Conservation (phyloP, 108 stramenopile species). For the Bacterosira constricta region DNA sequence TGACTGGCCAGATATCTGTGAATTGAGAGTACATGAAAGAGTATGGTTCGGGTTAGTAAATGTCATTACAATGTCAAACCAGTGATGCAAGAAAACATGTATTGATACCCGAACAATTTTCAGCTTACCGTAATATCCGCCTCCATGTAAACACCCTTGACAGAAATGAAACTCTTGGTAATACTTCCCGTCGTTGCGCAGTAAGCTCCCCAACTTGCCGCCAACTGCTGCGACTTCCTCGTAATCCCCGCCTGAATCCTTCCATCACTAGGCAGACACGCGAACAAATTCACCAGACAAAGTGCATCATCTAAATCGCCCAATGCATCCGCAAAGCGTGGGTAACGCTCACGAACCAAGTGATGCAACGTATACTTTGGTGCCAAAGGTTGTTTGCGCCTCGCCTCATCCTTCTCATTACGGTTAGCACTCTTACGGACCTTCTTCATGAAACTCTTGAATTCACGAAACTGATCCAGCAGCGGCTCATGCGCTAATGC, state of each 20-base stretch:
- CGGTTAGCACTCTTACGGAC: constrained; percentile 77
- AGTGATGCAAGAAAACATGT: background rate
- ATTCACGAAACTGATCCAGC: constrained; percentile 95
- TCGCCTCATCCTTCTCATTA: constrained; percentile 89
- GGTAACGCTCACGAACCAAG: constrained; percentile 98
- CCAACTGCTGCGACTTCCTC: constrained; percentile 80
- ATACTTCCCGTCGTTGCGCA: constrained; percentile 84
- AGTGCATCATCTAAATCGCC: constrained; percentile 97
- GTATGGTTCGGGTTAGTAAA: background rate
- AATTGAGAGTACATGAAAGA: constrained; percentile 23
- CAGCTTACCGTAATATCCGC: constrained; percentile 69
- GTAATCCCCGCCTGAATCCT: constrained; percentile 80
- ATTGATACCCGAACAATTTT: background rate
- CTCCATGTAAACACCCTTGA: constrained; percentile 98
- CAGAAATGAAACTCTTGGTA: constrained; percentile 95
- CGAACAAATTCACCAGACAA: constrained; percentile 93
- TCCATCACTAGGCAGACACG: constrained; percentile 84
- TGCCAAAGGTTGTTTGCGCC: constrained; percentile 72
- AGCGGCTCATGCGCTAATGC: constrained; percentile 98
- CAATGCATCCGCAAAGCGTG: constrained; percentile 95
- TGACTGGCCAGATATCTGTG: constrained; percentile 25
- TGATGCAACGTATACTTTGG: constrained; percentile 95
- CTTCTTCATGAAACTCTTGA: constrained; percentile 95
- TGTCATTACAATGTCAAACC: too few species aligned
- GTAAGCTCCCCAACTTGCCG: constrained; percentile 93